phyloP scores from a whole-genome alignment of 1,284 basidiomycete species.

The Ganoderma sinense region DNA sequence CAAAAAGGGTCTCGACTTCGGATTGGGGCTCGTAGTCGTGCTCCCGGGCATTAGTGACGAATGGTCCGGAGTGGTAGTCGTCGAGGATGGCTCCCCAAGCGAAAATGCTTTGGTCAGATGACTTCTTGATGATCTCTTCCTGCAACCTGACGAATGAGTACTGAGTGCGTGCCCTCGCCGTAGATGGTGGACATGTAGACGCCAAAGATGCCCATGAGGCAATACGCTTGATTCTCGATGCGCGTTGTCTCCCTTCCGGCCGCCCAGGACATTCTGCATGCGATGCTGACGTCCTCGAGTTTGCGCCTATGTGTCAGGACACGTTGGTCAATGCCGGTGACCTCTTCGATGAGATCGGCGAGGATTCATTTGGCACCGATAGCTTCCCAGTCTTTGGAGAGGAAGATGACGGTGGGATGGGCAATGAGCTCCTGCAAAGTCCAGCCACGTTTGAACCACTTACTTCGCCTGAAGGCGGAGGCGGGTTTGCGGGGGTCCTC shows the following conservation, averaged over 20 bases:
- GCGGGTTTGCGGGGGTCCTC: conserved; percentile 15
- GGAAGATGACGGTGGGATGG: conserved; percentile 24
- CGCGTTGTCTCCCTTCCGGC: conserved; percentile 20
- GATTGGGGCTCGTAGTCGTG: conserved; percentile 23
- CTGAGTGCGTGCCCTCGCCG: conserved; percentile 22
- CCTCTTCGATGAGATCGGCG: conserved; percentile 20
- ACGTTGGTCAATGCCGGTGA: conserved; percentile 25
- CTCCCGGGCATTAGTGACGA: conserved; percentile 18
- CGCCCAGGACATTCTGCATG: conserved; percentile 30
- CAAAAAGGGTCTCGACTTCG: conserved; percentile 22
- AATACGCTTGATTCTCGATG: conserved; percentile 27
- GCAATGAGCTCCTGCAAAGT: conserved; percentile 31
- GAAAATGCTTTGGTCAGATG: conserved; percentile 29
- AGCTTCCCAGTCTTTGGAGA: conserved; percentile 20
- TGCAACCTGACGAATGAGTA: conserved; percentile 27
- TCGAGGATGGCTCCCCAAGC: conserved; percentile 24
- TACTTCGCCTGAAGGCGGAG: conserved; percentile 20
- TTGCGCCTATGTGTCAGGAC: conserved; percentile 23
- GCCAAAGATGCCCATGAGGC: conserved; percentile 30
- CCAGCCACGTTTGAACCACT: conserved; percentile 27
- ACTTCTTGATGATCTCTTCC: conserved; percentile 25
- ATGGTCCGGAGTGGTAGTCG: conserved; percentile 12
- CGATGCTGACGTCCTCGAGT: conserved; percentile 26
- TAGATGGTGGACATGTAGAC: conserved; percentile 28
- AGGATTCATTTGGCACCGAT: conserved; percentile 23